Conservation (phyloP, 2,329 filamentous ascomycete species). For the Hyphodiscus sp. region DNA sequence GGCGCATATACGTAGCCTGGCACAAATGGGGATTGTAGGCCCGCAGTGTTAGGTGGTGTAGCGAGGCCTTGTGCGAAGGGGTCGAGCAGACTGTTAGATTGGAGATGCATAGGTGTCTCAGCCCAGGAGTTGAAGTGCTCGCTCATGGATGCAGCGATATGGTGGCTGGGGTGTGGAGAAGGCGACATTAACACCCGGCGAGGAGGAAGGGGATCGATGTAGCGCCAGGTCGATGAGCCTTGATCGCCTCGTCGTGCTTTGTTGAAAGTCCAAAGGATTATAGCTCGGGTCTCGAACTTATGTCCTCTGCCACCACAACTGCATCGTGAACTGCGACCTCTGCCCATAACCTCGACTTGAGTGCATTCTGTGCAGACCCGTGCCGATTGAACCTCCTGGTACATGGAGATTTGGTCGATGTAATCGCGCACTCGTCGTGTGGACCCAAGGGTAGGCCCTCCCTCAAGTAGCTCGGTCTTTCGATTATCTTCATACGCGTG, state of each 20-base stretch:
- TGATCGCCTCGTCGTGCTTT: slow-evolving; percentile 44
- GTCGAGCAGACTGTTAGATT: slow-evolving; percentile 38
- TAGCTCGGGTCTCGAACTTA: slow-evolving; percentile 48
- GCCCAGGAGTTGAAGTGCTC: slow-evolving; percentile 51
- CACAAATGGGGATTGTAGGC: slow-evolving; percentile 33
- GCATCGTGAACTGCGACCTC: too few species aligned
- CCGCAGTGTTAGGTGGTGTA: slow-evolving; percentile 50
- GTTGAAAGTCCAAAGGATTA: slow-evolving; percentile 59
- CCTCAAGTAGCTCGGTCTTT: slow-evolving; percentile 32
- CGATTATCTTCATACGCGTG: slow-evolving; percentile 35
- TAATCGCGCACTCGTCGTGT: slow-evolving; percentile 43
- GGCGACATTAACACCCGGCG: slow-evolving; percentile 25
- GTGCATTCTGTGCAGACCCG: slow-evolving; percentile 33
- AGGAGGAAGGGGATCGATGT: slow-evolving; percentile 35
- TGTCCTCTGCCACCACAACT: too few species aligned
- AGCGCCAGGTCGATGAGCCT: slow-evolving; percentile 53
- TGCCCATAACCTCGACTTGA: slow-evolving; percentile 12
- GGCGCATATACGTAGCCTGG: slow-evolving; percentile 11
- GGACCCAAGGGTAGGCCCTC: slow-evolving; percentile 32
- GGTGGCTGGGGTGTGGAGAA: slow-evolving; percentile 37
- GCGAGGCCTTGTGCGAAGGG: slow-evolving; percentile 46
- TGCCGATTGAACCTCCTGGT: slow-evolving; percentile 58
- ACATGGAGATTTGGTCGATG: slow-evolving; percentile 57
- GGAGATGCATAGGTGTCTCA: slow-evolving; percentile 21
- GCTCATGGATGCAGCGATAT: slow-evolving; percentile 48